Conservation (phyloP, 805 yeast species). For the Debaryomyces maramus region DNA sequence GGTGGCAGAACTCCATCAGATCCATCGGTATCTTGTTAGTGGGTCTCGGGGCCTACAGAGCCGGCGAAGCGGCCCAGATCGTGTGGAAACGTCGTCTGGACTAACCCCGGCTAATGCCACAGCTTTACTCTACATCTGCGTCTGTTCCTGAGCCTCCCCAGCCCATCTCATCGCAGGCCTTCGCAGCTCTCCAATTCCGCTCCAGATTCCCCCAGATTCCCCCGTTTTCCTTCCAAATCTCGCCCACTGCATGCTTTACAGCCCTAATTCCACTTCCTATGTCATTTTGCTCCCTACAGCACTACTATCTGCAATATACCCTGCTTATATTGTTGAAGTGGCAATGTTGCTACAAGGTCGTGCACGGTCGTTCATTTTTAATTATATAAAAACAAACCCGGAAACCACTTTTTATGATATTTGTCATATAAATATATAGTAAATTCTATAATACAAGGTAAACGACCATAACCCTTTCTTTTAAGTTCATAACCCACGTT, state of each 20-base stretch:
- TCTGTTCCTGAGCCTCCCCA: no score
- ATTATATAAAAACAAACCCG: conserved; percentile 1
- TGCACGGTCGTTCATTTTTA: neutral
- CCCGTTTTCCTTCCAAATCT: no score
- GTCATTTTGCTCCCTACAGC: no score
- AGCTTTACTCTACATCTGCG: no score
- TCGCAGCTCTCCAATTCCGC: no score
- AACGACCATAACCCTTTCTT: neutral
- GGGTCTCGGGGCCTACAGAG: conserved; percentile 37
- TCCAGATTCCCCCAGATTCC: no score
- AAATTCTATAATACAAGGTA: neutral
- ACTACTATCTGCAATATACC: no score
- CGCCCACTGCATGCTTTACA: no score
- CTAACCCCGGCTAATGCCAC: no score
- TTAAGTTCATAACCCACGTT: neutral
- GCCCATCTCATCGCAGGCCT: no score
- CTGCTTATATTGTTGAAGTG: conserved; percentile 1
- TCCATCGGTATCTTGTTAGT: conserved; percentile 33
- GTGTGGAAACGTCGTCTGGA: conserved; percentile 9
- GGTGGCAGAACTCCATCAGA: conserved; percentile 40
- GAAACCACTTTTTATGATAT: neutral
- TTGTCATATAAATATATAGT: neutral
- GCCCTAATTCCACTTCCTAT: no score
- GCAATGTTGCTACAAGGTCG: neutral
- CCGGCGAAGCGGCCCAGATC: conserved; percentile 31